Percentiles rank a stretch among this genome's conserved stretches.
Conservation (phyloP, 345 rosid genomes). For the Rubroshorea leprosula region DNA sequence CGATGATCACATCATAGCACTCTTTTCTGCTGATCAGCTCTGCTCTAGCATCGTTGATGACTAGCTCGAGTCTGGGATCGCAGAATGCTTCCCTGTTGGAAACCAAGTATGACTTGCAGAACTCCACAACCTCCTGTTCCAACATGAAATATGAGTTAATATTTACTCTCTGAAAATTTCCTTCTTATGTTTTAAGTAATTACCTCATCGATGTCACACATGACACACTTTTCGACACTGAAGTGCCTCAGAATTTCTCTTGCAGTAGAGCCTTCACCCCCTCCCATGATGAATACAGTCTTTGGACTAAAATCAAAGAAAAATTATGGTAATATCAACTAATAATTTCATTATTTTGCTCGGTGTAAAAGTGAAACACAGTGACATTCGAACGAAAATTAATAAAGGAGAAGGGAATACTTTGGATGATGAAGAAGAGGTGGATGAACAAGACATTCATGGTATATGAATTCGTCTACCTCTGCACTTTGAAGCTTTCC, state of each 20-base stretch:
- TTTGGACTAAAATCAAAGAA: conserved; percentile 35
- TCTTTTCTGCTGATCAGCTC: conserved; percentile 45
- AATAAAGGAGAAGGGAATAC: too few relatives aligned
- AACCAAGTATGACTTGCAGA: conserved; percentile 46
- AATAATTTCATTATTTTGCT: too few relatives aligned
- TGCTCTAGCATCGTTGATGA: conserved; percentile 58
- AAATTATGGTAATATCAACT: too few relatives aligned
- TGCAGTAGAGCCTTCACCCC: conserved; percentile 72
- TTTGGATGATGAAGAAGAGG: conserved; percentile 47
- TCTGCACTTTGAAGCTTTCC: conserved; percentile 77
- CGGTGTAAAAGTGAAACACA: too few relatives aligned
- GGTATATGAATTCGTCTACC: conserved; percentile 65
- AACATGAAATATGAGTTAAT: background rate
- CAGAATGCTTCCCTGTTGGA: conserved; percentile 49
- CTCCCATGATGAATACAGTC: conserved; percentile 55
- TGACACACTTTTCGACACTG: conserved; percentile 40
- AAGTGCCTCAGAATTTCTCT: conserved; percentile 52
- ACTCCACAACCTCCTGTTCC: conserved; percentile 65
- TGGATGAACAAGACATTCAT: conserved; percentile 64
- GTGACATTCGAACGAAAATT: too few relatives aligned
- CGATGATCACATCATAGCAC: conserved; percentile 49
- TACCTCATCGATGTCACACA: conserved; percentile 72
- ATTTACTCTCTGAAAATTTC: too few relatives aligned
- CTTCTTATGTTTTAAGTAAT: too few relatives aligned
- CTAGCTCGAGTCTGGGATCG: conserved; percentile 39